Base-by-base conservation (phyloP, 768 basidiomycete genomes). In the Amanita inopinata region DNA sequence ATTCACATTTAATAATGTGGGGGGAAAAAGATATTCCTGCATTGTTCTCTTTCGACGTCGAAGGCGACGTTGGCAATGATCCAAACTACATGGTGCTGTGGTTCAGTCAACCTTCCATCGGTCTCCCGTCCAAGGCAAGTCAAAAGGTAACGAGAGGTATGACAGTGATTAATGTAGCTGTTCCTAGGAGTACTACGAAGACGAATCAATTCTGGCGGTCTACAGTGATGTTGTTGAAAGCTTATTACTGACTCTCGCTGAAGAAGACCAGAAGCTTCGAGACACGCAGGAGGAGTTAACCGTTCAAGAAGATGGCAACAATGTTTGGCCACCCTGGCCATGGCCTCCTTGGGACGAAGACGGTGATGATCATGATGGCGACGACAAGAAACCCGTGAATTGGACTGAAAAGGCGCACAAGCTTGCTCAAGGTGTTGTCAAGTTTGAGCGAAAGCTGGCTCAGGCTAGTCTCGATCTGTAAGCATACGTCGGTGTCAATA, bases 1-100 rank as follows among this genome's bases (percentile, higher is more conserved):
- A 15, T 9, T 47, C 30, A 34, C 10, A 3, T 9, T 11, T 46
- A 19, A 15, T 39, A 6, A 49, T 46, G 28, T 49, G 20, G 12
- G 2, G 11, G 12, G n/a, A 9, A 27, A 2, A 7, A 93, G 91
- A 80, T 33, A 73, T 94, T 46, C 73, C 74, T 14, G 83, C 76
- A 1, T 60, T 97, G 9, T 87, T 97, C 53, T 65, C 70, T n/a
- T 83, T 91, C 50, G 67, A 66, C n/a, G 71, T 93, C 45, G 90
- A 94, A 46, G 92, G 93, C 22, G 93, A 97, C 57, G 74, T 78
- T 17, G 89, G 82, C 5, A 69, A 76, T 4, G 89, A 96, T 53
- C 89, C 93, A 0, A 88, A 92, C 53, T 66, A 70, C 38, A 90
- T 94, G 80, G 71, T 73, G 0, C 67, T 91, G 10, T 91, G 85